A percentile compares a stretch with the other conserved stretches of the same genome.
These are phyloP conservation scores for Cardiospermum halicacabum DNA, from an alignment of 345 rosid species.

Conservation along the genomic window DNA sequence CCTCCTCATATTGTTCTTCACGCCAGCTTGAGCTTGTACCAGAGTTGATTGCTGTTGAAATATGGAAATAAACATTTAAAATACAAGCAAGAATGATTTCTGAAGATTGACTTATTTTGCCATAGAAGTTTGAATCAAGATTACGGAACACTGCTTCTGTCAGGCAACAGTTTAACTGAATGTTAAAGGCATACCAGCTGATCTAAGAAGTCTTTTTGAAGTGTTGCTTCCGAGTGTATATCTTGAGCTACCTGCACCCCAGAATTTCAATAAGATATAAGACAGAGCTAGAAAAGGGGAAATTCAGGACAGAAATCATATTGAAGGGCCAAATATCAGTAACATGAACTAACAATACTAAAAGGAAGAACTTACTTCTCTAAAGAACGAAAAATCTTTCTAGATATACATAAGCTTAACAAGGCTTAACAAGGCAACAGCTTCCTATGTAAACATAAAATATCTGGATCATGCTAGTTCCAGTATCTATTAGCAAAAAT, in stretches of 20 bases:
- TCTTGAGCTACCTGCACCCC: constrained; percentile 11
- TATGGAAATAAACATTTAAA: constrained; percentile 7
- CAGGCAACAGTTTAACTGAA: not conserved
- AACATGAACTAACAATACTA: not conserved
- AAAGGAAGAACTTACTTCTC: not conserved
- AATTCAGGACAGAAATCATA: not conserved
- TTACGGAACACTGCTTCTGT: not conserved
- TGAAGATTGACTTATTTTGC: no score
- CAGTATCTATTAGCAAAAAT: not conserved
- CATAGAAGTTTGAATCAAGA: not conserved
- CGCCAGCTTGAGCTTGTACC: constrained; percentile 87
- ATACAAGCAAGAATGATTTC: not conserved
- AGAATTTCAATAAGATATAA: not conserved
- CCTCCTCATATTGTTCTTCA: constrained; percentile 88
- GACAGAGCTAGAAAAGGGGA: not conserved
- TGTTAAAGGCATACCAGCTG: constrained; percentile 11
- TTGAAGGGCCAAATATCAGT: not conserved
- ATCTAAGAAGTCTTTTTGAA: constrained; percentile 18
- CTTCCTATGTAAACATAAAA: not conserved
- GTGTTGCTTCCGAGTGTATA: constrained; percentile 14
- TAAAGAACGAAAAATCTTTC: not conserved
- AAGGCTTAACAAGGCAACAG: not conserved
- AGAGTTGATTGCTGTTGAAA: constrained; percentile 72
- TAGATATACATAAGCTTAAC: no score
- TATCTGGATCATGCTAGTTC: not conserved